These are phyloP conservation scores for Boletus insuetus DNA, from an alignment of 768 basidiomycete genomes.

Conservation along the genomic window DNA sequence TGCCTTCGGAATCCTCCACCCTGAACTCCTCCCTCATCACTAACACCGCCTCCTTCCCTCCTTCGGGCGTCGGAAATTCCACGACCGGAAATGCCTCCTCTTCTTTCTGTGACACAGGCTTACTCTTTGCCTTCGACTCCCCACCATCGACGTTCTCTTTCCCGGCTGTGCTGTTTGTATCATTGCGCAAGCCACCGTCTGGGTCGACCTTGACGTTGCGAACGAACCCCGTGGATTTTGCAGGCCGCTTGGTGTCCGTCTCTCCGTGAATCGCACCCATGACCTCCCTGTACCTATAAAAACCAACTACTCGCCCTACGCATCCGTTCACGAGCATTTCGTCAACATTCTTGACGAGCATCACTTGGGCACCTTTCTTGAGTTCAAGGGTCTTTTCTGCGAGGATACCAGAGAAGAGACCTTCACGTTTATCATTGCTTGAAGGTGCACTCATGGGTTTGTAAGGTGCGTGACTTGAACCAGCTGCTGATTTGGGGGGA, in stretches of 20 bases:
- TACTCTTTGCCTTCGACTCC: slow-evolving; percentile 20
- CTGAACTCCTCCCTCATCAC: slow-evolving; percentile 52
- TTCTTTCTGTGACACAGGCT: slow-evolving; percentile 34
- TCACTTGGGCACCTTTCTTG: slow-evolving; percentile 61
- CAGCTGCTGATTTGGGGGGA: background rate
- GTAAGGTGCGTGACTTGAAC: slow-evolving; percentile 28
- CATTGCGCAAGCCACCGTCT: slow-evolving; percentile 25
- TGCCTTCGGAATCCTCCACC: slow-evolving; percentile 52
- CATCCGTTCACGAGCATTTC: slow-evolving; percentile 65
- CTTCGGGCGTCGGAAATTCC: slow-evolving; percentile 42
- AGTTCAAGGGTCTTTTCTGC: slow-evolving; percentile 54
- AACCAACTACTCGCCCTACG: slow-evolving; percentile 60
- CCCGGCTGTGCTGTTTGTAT: slow-evolving; percentile 3
- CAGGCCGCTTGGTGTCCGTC: slow-evolving; percentile 22
- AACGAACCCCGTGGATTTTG: slow-evolving; percentile 35
- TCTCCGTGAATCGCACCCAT: slow-evolving; percentile 17
- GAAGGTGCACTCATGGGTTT: slow-evolving; percentile 19
- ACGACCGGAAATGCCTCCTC: slow-evolving; percentile 46
- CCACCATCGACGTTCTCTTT: slow-evolving; percentile 35
- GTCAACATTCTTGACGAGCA: slow-evolving; percentile 70
- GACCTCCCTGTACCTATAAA: slow-evolving; percentile 33
- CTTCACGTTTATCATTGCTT: slow-evolving; percentile 40
- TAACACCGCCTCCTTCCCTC: slow-evolving; percentile 44
- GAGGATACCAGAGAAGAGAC: slow-evolving; percentile 60
- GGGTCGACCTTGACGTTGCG: slow-evolving; percentile 32